phyloP scores from a whole-genome alignment of 345 rosid species.

The Geranium brycei region DNA sequence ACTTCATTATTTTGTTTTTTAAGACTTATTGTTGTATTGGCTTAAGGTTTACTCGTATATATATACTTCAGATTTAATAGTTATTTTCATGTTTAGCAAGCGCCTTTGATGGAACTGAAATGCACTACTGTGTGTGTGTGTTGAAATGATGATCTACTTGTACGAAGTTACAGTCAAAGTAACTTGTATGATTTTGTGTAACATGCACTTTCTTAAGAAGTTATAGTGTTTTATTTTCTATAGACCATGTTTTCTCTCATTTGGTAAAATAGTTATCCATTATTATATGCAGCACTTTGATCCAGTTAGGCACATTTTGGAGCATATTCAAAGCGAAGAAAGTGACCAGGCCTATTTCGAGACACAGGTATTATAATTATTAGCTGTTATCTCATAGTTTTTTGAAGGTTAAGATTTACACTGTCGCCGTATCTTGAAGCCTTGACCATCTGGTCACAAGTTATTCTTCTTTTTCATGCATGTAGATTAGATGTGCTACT shows the following conservation, averaged over 20 bases:
- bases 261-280: neutral
- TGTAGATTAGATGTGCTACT: neutral
- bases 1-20: neutral
- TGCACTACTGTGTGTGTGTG: neutral
- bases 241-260: neutral
- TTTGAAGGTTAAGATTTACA: too few species aligned
- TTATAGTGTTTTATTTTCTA: too few species aligned
- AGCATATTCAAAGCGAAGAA: conserved; percentile 61
- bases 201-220: neutral
- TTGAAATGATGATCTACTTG: neutral
- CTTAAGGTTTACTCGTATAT: too few species aligned
- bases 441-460: too few species aligned
- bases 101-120: neutral
- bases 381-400: neutral
- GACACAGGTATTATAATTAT: conserved; percentile 50
- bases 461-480: neutral
- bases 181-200: neutral
- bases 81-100: neutral
- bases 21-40: too few species aligned
- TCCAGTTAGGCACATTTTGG: conserved; percentile 68
- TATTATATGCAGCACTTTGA: conserved; percentile 64
- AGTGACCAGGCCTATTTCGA: conserved; percentile 60
- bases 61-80: neutral
- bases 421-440: too few species aligned
- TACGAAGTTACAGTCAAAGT: neutral